A percentile compares a stretch with the other conserved stretches of the same genome.
phyloP scores from a whole-genome alignment of 202 grass and related monocot genomes.

The Zizania palustris region DNA sequence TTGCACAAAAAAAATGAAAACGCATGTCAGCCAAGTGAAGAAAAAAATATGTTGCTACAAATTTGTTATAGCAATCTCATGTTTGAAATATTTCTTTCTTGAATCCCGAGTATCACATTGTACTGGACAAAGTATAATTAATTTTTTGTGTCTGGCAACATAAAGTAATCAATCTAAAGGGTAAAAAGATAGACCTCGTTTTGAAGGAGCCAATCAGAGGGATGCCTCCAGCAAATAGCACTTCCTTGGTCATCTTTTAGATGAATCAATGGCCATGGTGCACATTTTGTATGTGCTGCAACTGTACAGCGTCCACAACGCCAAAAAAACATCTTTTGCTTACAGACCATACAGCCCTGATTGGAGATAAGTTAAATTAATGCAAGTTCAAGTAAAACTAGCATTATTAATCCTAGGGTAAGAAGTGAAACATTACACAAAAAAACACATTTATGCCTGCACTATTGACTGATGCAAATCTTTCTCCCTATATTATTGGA shows the following conservation, averaged over 20 bases:
- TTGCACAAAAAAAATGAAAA: conserved; percentile 7
- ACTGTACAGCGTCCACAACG: conserved; percentile 89
- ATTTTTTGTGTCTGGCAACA: conserved; percentile 21
- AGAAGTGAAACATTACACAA: conserved; percentile 14
- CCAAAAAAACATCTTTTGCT: conserved; percentile 86
- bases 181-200: conserved; percentile 84
- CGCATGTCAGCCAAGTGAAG: neutral
- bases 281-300: conserved; percentile 89
- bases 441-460: neutral
- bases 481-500: neutral
- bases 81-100: conserved; percentile 5
- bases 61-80: conserved; percentile 4
- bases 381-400: conserved; percentile 34
- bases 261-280: conserved; percentile 74
- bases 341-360: conserved; percentile 88
- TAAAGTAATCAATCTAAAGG: conserved; percentile 40
- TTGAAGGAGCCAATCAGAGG: conserved; percentile 82
- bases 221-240: conserved; percentile 94
- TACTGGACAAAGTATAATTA: conserved; percentile 12
- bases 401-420: neutral
- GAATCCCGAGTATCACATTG: conserved; percentile 17
- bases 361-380: conserved; percentile 22
- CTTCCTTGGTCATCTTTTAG: conserved; percentile 60
- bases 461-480: neutral
- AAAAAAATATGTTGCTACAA: conserved; percentile 23